phyloP scores from a whole-genome alignment of 805 yeast species.

The Kuraishia molischiana region DNA sequence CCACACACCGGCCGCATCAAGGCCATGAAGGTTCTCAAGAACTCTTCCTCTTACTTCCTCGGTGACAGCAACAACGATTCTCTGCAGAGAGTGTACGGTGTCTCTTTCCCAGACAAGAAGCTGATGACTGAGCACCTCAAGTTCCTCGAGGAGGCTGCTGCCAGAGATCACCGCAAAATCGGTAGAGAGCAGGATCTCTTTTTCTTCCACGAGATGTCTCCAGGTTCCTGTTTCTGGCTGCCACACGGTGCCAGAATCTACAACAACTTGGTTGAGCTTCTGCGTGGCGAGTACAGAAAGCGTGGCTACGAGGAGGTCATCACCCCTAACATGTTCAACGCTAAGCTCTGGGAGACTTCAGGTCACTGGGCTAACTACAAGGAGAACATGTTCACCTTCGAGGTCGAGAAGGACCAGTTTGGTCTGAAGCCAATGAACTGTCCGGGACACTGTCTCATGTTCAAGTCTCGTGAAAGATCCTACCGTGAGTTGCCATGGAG shows the following conservation, averaged over 20 bases:
- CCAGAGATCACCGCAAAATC: conserved; percentile 92
- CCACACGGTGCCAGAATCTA: conserved; percentile 99
- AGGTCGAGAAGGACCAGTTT: conserved; percentile 90
- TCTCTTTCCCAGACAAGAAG: conserved; percentile 97
- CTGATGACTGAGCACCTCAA: conserved; percentile 90
- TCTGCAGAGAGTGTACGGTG: conserved; percentile 94
- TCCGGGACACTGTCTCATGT: conserved; percentile 83
- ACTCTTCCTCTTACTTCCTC: conserved; percentile 91
- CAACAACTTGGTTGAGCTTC: conserved; percentile 70
- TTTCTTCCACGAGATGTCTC: conserved; percentile 92
- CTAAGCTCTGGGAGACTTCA: conserved; percentile 96
- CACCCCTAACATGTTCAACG: conserved; percentile 97
- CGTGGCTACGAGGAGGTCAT: conserved; percentile 98
- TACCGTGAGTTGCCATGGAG: conserved; percentile 98
- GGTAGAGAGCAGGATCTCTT: conserved; percentile 96
- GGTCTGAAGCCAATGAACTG: conserved; percentile 87
- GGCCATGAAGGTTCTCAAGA: conserved; percentile 87
- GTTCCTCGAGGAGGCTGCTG: conserved; percentile 91
- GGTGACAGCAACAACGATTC: conserved; percentile 93
- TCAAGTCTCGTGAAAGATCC: conserved; percentile 87
- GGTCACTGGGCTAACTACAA: conserved; percentile 98
- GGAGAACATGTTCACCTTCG: conserved; percentile 95
- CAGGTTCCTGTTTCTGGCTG: conserved; percentile 97
- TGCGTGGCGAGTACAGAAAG: conserved; percentile 77
- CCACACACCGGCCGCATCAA: conserved; percentile 96